Base-by-base conservation (phyloP, 73 alveolate species). In the Paramecium octaurelia region DNA sequence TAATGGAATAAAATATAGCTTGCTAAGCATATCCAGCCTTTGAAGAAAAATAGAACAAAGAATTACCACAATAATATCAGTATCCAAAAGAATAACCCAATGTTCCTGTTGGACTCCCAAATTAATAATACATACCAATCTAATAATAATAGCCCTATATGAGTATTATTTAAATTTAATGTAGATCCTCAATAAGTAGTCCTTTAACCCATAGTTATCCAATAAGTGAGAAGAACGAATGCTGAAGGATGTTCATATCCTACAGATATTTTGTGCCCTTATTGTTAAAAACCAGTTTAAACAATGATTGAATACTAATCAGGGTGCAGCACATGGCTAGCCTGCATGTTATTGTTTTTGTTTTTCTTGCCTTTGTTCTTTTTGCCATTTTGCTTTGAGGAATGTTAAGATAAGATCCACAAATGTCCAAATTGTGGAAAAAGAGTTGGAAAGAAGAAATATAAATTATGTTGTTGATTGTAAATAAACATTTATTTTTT, bases 171-270 rank as follows among this genome's bases (percentile, higher is more conserved):
- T 64, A 2, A 27, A 12, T 34, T 27, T 64, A 64, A 12, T 34
- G 6, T 11, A 64, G 84, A 27, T 64, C 50, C 50, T 27, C 84
- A 27, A 64, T 64, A 64, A 64, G 27, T 64, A 12, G 29, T 64
- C 18, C 6, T 64, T 1, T 34, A 64, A 27, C 84, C 84, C 31
- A n/a, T 64, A 27, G 27, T 64, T 23, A 64, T 64, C 14, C 23
- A 27, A 31, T 34, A 27, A 64, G 64, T 75, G 6, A 42, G 88
- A 75, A 54, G 69, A 18, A n/a, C 69, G 1, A 34, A 35, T 38
- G 91, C 91, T 24, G 76, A 80, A 23, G 91, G 76, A 6, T 48
- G 75, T 80, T 31, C 76, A 18, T 80, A 14, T 46, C 91, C 91
- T 7, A 35, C 73, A 24, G 46, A 44, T 40, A 80, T 80, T 21